phyloP scores from a whole-genome alignment of 331 rosid species.

The Malus hybrid region DNA sequence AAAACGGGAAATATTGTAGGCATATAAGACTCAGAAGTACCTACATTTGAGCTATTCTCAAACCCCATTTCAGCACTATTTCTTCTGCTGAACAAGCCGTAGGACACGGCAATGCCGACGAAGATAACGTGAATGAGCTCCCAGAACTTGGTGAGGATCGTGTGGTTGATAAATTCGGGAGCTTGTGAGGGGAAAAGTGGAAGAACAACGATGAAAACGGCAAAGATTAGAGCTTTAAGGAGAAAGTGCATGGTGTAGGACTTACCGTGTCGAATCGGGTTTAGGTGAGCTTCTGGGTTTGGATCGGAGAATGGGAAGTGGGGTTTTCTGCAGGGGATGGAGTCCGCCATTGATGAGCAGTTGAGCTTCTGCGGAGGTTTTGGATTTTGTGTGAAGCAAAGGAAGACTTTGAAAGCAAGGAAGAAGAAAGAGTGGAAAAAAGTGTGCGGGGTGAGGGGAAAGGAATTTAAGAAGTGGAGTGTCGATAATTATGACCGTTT shows the following conservation, averaged over 20 bases:
- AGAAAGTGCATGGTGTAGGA: slow-evolving; percentile 40
- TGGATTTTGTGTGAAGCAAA: slow-evolving; percentile 34
- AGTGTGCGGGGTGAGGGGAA: neutral
- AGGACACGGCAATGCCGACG: slow-evolving; percentile 85
- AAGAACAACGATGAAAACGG: slow-evolving; percentile 26
- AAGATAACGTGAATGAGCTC: slow-evolving; percentile 76
- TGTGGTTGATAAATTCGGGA: slow-evolving; percentile 62
- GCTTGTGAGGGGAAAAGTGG: slow-evolving; percentile 87
- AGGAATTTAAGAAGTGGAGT: slow-evolving; percentile 15
- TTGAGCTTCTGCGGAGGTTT: slow-evolving; percentile 5
- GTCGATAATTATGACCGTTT: slow-evolving; percentile 26
- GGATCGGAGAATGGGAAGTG: slow-evolving; percentile 29
- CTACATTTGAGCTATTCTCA: slow-evolving; percentile 27
- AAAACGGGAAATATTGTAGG: slow-evolving; percentile 52
- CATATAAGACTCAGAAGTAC: slow-evolving; percentile 37
- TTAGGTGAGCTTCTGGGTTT: slow-evolving; percentile 26
- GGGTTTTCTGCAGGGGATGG: slow-evolving; percentile 34
- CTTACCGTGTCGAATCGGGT: slow-evolving; percentile 39
- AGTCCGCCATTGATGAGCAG: slow-evolving; percentile 55
- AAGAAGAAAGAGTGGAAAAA: slow-evolving; percentile 8
- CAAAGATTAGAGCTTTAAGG: slow-evolving; percentile 42
- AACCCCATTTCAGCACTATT: slow-evolving; percentile 27
- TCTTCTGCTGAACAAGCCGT: slow-evolving; percentile 71
- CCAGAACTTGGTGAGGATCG: slow-evolving; percentile 62
- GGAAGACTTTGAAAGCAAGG: slow-evolving; percentile 59